These are phyloP conservation scores for Fragilariopsis cylindrus DNA, from an alignment of 108 stramenopile species.

Conservation along the genomic window DNA sequence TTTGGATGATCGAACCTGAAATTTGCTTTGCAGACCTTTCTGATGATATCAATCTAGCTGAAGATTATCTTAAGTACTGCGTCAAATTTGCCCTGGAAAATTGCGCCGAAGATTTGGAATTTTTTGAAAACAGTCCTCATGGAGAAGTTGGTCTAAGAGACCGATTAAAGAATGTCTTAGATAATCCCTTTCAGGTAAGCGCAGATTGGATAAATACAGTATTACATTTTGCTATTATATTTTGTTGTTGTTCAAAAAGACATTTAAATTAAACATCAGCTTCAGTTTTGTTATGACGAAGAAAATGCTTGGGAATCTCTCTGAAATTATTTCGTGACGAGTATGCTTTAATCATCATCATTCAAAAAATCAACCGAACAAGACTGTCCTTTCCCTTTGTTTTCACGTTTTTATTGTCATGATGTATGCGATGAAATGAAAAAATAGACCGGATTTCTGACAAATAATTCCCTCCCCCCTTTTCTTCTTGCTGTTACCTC, in stretches of 20 bases:
- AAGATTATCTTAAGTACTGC: slow-evolving; percentile 94
- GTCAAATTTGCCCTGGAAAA: slow-evolving; percentile 84
- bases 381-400: slow-evolving; percentile 14
- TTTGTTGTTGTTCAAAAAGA: background rate
- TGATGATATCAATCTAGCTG: slow-evolving; percentile 87
- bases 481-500: background rate
- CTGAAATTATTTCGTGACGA: slow-evolving; percentile 54
- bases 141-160: slow-evolving; percentile 66
- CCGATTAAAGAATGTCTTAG: slow-evolving; percentile 66
- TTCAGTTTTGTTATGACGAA: slow-evolving; percentile 48
- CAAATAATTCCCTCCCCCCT: background rate
- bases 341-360: slow-evolving; percentile 24
- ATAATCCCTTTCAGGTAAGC: slow-evolving; percentile 63
- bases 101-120: slow-evolving; percentile 87
- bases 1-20: slow-evolving; percentile 96
- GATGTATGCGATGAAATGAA: background rate
- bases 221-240: too few species aligned
- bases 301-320: slow-evolving; percentile 73
- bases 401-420: background rate
- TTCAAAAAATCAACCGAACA: slow-evolving; percentile 14
- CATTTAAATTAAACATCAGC: background rate
- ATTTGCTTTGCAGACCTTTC: slow-evolving; percentile 82
- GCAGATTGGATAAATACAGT: too few species aligned
- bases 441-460: background rate
- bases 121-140: slow-evolving; percentile 75